Evolutionary conservation across 495 filamentous ascomycete genomes (phyloP).

Genomic region (Corynascus novoguineensis): DNA sequence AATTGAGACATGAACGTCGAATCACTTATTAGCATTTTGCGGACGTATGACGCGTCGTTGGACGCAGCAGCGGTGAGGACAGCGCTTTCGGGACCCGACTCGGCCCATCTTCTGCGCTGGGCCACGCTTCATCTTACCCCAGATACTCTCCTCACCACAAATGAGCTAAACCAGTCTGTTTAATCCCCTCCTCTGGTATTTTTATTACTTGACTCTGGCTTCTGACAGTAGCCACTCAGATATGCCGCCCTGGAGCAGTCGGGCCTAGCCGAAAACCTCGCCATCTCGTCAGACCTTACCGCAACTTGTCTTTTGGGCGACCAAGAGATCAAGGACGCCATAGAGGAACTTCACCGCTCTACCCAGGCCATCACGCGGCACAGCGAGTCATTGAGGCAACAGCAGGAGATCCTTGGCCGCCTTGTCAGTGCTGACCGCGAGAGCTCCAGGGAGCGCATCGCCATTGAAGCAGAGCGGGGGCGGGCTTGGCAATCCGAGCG

Average conservation of each 20-base stretch:
- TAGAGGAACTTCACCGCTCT: conserved; percentile 42
- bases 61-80: conserved; percentile 29
- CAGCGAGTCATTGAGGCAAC: conserved; percentile 37
- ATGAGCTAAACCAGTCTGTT: conserved; percentile 40
- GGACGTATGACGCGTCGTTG: conserved; percentile 28
- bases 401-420: conserved; percentile 39
- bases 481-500: conserved; percentile 32
- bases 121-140: conserved; percentile 34
- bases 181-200: not conserved
- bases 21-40: conserved; percentile 22
- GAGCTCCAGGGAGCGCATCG: conserved; percentile 25
- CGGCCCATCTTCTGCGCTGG: conserved; percentile 35
- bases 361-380: conserved; percentile 44
- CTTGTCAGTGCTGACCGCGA: conserved; percentile 30
- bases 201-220: not conserved
- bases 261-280: conserved; percentile 34
- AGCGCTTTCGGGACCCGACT: conserved; percentile 19
- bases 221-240: conserved; percentile 24
- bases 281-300: conserved; percentile 32
- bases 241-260: conserved; percentile 34
- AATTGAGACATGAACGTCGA: conserved; percentile 23
- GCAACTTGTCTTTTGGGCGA: conserved; percentile 33
- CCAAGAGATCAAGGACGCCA: conserved; percentile 38
- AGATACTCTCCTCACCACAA: conserved; percentile 40
- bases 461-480: conserved; percentile 26